phyloP scores from a whole-genome alignment of 495 filamentous ascomycete species.

The Paragyromitra xinjiangensis region DNA sequence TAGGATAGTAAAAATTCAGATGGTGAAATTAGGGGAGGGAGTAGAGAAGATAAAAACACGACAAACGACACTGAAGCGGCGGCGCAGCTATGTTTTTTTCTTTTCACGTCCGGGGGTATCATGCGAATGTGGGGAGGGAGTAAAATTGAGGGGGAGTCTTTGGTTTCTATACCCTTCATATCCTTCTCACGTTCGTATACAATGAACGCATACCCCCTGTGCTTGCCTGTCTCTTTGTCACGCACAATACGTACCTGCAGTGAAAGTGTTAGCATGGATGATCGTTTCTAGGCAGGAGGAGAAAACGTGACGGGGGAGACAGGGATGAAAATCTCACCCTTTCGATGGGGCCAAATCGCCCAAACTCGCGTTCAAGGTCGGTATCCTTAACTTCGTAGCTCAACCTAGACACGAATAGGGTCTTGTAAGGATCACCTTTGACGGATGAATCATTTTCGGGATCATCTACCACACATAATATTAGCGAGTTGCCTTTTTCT shows the following conservation, averaged over 20 bases:
- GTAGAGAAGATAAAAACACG: constrained; percentile 53
- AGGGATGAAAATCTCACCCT: constrained; percentile 65
- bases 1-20: constrained; percentile 36
- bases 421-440: constrained; percentile 92
- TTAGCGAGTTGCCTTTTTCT: constrained; percentile 15
- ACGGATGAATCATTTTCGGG: constrained; percentile 82
- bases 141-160: constrained; percentile 58
- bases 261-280: constrained; percentile 41
- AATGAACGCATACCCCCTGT: constrained; percentile 94
- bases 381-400: constrained; percentile 87
- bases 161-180: constrained; percentile 87
- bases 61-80: constrained; percentile 44
- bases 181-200: constrained; percentile 97
- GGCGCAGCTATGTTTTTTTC: constrained; percentile 52
- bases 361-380: constrained; percentile 93
- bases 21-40: constrained; percentile 36
- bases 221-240: constrained; percentile 79
- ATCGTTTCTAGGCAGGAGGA: not conserved
- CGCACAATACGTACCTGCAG: constrained; percentile 85
- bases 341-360: constrained; percentile 92
- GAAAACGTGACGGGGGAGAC: constrained; percentile 18
- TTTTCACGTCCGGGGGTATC: constrained; percentile 49
- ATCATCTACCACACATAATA: constrained; percentile 64
- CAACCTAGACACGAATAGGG: constrained; percentile 88
- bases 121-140: constrained; percentile 41